Base-by-base conservation (phyloP, 306 rosid genomes). In the Nissolia schottii region DNA sequence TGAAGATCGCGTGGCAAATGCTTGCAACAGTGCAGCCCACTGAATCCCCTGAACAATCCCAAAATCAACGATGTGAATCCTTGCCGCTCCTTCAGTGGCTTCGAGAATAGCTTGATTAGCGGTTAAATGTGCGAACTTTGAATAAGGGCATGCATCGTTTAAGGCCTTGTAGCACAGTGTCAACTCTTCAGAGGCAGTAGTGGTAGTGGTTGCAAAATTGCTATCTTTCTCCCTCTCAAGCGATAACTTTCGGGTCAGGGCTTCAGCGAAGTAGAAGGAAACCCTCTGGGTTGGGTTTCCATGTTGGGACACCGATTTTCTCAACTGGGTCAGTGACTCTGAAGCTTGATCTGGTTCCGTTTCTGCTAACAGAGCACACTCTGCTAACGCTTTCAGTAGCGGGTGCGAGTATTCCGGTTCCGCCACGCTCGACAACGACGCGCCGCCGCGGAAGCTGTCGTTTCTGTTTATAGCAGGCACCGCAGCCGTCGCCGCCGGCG, bases 21-120 rank as follows among this genome's bases (percentile, higher is more conserved):
- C 98, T 69, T 94, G 98, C 2, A 94, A 76, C 12, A 94, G 70
- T 0, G 98, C 97, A 9, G 98, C 92, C 98, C 98, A 94, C 64
- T 94, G 98, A 76, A 94, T 82, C 1, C 98, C 98, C 58, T 94
- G 98, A 2, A 88, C 92, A 14, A 94, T 89, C 5, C 98, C 98
- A 45, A 94, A 94, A 77, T 94, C 98, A 23, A 94, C 89, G 16
- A 94, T 86, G 77, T 94, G 98, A 77, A 94, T 85, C 79, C 84
- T 81, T 0, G 79, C 63, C 0, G 91, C 82, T 8, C 76, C 81
- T 54, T 89, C 96, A 0, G 95, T 87, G 18, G 93, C 95, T 79
- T 94, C 98, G 2, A 94, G 85, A 1, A 94, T 91, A 0, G 98
- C 98, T 76, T 94, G 98, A 51, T 94, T 94, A 1, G 98, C 98